phyloP scores from a whole-genome alignment of 164 flowering plant species.

The Saururus chinensis region DNA sequence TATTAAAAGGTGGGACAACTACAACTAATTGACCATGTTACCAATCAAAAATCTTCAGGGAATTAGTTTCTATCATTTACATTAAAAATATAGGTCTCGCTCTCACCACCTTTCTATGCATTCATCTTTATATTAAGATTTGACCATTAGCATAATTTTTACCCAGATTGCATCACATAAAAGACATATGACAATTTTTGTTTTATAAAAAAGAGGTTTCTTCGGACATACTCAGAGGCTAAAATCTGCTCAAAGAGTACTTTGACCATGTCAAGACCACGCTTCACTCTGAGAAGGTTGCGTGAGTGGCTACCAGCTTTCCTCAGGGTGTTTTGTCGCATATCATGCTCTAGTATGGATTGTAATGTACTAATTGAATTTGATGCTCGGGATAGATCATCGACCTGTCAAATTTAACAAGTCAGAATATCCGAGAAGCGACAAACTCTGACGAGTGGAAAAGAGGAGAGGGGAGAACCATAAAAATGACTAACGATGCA shows the following conservation, averaged over 20 bases:
- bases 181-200: too few species aligned
- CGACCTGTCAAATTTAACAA: constrained; percentile 39
- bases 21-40: too few species aligned
- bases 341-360: constrained; percentile 50
- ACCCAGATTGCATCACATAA: too few species aligned
- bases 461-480: background rate
- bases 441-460: background rate
- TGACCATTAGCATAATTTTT: too few species aligned
- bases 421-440: background rate
- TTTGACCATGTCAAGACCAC: constrained; percentile 89
- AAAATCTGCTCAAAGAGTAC: constrained; percentile 78
- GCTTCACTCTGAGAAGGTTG: constrained; percentile 82
- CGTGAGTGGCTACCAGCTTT: constrained; percentile 82
- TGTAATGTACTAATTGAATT: constrained; percentile 46
- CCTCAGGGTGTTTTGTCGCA: constrained; percentile 42
- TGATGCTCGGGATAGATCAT: constrained; percentile 62
- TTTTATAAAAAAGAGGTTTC: background rate
- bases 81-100: too few species aligned
- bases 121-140: too few species aligned
- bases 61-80: too few species aligned
- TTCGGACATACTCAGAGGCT: constrained; percentile 46
- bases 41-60: too few species aligned
- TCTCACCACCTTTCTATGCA: too few species aligned
- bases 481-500: background rate
- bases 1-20: too few species aligned